These are phyloP conservation scores for Pseudogymnoascus sp. DNA, from an alignment of 2,329 filamentous ascomycete genomes.

Conservation along the genomic window DNA sequence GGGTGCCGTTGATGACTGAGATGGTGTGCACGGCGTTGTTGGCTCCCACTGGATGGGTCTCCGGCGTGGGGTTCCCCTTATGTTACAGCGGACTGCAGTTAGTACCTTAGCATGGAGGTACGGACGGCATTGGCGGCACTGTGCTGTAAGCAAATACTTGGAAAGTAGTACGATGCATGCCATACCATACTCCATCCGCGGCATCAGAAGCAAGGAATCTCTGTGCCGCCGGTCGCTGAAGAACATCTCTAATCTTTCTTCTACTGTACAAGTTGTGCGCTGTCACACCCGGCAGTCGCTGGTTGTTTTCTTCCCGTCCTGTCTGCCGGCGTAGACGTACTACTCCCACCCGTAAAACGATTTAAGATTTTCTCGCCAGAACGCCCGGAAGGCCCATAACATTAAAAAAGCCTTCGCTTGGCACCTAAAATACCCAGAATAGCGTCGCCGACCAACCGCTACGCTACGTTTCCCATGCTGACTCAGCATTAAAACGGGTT, in stretches of 20 bases:
- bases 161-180: background rate
- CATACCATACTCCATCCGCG: background rate
- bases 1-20: slow-evolving; percentile 7
- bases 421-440: background rate
- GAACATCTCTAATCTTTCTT: background rate
- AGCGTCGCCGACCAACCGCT: slow-evolving; percentile 4
- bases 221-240: background rate
- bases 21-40: background rate
- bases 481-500: slow-evolving; percentile 1
- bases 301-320: slow-evolving; percentile 1
- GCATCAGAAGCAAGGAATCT: slow-evolving; percentile 1
- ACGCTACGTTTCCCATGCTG: background rate
- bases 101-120: background rate
- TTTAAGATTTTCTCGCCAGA: slow-evolving; percentile 9
- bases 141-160: background rate
- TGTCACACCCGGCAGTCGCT: background rate
- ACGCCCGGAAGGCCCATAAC: slow-evolving; percentile 7
- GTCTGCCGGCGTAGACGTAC: slow-evolving; percentile 2
- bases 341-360: background rate
- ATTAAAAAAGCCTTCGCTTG: slow-evolving; percentile 11
- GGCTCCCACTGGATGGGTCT: background rate
- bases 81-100: background rate
- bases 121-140: background rate
- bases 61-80: background rate
- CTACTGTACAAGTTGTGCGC: background rate